Evolutionary conservation across 2,329 filamentous ascomycete species (phyloP).

Genomic region (Catunica adiposa): DNA sequence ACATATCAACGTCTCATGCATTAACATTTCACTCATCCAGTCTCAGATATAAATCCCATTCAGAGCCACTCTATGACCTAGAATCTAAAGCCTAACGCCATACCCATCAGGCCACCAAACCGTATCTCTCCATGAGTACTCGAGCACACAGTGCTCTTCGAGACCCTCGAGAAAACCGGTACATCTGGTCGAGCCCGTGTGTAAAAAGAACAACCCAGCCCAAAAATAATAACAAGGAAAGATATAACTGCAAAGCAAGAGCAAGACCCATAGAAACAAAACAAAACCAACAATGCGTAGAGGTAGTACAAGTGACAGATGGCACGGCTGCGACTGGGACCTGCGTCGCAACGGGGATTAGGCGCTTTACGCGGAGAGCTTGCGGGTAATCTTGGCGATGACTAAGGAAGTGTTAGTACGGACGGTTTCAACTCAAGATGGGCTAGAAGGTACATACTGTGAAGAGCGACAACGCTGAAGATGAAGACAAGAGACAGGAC

Average conservation of each 20-base stretch:
- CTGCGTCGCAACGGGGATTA: background rate
- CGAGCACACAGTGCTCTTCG: background rate
- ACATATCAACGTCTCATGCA: background rate
- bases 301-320: constrained; percentile 2
- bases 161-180: background rate
- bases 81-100: constrained; percentile 1
- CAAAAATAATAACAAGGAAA: constrained; percentile 4
- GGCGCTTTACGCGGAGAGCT: constrained; percentile 49
- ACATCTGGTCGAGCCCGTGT: background rate
- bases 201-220: constrained; percentile 5
- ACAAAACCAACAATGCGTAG: background rate
- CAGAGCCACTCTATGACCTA: background rate
- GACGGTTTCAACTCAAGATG: background rate
- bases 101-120: background rate
- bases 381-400: constrained; percentile 86
- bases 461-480: constrained; percentile 92
- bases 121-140: background rate
- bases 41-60: background rate
- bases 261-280: constrained; percentile 4
- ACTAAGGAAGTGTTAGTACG: constrained; percentile 36
- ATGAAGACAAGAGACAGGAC: constrained; percentile 96
- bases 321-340: background rate
- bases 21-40: background rate
- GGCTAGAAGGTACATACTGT: constrained; percentile 52
- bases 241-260: constrained; percentile 1